phyloP scores from a whole-genome alignment of 164 flowering plant genomes.

The Malania oleifera region DNA sequence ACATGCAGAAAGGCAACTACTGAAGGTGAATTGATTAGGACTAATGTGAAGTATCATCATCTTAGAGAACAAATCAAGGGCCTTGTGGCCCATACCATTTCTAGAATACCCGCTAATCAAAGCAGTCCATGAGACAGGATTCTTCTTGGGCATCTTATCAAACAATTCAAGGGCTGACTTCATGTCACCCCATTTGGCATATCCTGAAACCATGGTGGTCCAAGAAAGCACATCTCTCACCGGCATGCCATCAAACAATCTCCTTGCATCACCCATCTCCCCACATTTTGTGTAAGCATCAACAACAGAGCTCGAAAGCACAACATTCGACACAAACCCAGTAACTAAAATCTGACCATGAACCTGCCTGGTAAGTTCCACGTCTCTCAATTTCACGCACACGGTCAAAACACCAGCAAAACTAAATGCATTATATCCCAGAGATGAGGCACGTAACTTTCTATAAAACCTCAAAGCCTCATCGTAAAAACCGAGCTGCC shows the following conservation, averaged over 20 bases:
- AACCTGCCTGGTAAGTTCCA: slow-evolving; percentile 42
- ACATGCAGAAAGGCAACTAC: slow-evolving; percentile 70
- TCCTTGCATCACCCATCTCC: slow-evolving; percentile 41
- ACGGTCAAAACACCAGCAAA: slow-evolving; percentile 63
- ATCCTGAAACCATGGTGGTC: slow-evolving; percentile 76
- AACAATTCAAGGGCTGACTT: slow-evolving; percentile 50
- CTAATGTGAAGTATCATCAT: slow-evolving; percentile 39
- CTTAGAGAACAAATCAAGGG: slow-evolving; percentile 44
- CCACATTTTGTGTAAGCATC: slow-evolving; percentile 72
- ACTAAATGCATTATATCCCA: slow-evolving; percentile 55
- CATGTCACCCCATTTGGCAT: slow-evolving; percentile 58
- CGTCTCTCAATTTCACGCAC: slow-evolving; percentile 47
- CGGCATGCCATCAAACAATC: slow-evolving; percentile 54
- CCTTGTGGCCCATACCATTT: slow-evolving; percentile 38
- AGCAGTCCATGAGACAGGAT: slow-evolving; percentile 70
- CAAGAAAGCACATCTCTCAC: slow-evolving; percentile 54
- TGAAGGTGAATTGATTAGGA: slow-evolving; percentile 72
- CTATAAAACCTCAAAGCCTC: slow-evolving; percentile 49
- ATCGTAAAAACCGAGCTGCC: slow-evolving; percentile 30
- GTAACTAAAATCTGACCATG: slow-evolving; percentile 60
- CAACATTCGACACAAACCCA: slow-evolving; percentile 52
- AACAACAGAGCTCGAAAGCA: slow-evolving; percentile 51
- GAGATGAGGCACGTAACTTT: slow-evolving; percentile 31
- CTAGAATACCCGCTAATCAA: slow-evolving; percentile 64
- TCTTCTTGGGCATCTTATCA: slow-evolving; percentile 58